Evolutionary conservation across 192 early-diverging fungal genomes (phyloP).

Genomic region (Lobulomyces angularis): DNA sequence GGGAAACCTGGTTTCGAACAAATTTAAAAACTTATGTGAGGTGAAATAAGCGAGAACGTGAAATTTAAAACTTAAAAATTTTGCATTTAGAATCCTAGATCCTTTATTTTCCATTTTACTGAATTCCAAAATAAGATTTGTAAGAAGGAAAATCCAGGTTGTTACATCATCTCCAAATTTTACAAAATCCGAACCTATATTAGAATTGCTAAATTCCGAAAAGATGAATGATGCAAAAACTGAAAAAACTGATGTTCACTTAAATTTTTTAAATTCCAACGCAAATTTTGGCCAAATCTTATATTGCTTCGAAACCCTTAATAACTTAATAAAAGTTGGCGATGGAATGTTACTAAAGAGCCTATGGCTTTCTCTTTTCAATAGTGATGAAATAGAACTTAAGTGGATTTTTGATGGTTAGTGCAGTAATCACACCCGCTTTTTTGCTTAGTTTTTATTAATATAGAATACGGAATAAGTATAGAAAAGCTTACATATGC

Average conservation of each 20-base stretch:
- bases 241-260: conserved; percentile 9
- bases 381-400: conserved; percentile 2
- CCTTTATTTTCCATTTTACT: conserved; percentile 34
- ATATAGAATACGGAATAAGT: conserved; percentile 2
- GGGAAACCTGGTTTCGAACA: conserved; percentile 59
- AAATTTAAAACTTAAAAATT: conserved; percentile 2
- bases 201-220: no score
- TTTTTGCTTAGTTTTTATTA: not conserved
- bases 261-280: conserved; percentile 35
- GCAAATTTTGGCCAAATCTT: conserved; percentile 47
- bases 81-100: conserved; percentile 34
- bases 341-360: conserved; percentile 34
- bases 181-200: no score
- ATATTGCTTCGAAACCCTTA: conserved; percentile 49
- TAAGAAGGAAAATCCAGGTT: not conserved
- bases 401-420: conserved; percentile 8
- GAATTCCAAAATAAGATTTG: conserved; percentile 11
- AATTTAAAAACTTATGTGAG: conserved; percentile 42
- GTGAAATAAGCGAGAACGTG: conserved; percentile 9
- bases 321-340: conserved; percentile 37
- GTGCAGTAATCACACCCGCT: not conserved
- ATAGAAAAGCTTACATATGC: conserved; percentile 10
- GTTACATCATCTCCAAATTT: no score
- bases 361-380: conserved; percentile 19
- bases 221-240: conserved; percentile 19